phyloP scores from a whole-genome alignment of 2,329 filamentous ascomycete genomes.

The Boeremia exigua region DNA sequence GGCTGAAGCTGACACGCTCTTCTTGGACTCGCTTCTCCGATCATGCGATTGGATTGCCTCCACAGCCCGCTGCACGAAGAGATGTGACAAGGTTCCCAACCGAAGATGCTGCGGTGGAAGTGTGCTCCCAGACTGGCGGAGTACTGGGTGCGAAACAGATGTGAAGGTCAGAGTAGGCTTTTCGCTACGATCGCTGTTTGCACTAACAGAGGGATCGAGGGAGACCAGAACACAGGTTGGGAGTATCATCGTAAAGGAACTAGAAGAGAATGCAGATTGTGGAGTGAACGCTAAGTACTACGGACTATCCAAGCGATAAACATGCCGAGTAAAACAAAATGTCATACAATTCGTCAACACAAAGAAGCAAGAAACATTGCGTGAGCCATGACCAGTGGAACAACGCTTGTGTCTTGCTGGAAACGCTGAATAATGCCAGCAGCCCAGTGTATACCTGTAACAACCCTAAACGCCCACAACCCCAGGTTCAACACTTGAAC shows the following conservation, averaged over 20 bases:
- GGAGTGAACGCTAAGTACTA: constrained; percentile 26
- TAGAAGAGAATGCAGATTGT: background rate
- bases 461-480: constrained; percentile 35
- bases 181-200: too few species aligned
- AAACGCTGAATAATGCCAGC: constrained; percentile 15
- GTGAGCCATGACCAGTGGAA: constrained; percentile 9
- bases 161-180: background rate
- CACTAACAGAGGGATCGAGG: background rate
- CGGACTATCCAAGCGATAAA: constrained; percentile 1
- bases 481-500: constrained; percentile 44
- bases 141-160: background rate
- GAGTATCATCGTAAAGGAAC: background rate
- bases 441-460: constrained; percentile 14
- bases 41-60: background rate
- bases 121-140: background rate
- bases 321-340: constrained; percentile 9
- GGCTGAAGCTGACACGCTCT: background rate
- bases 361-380: constrained; percentile 3
- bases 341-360: constrained; percentile 7
- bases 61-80: background rate
- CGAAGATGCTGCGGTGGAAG: background rate
- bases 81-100: background rate
- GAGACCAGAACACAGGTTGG: background rate
- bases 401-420: background rate
- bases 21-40: background rate